These are phyloP conservation scores for Aureobasidium sp. DNA, from an alignment of 2,329 filamentous ascomycete genomes.

Conservation along the genomic window DNA sequence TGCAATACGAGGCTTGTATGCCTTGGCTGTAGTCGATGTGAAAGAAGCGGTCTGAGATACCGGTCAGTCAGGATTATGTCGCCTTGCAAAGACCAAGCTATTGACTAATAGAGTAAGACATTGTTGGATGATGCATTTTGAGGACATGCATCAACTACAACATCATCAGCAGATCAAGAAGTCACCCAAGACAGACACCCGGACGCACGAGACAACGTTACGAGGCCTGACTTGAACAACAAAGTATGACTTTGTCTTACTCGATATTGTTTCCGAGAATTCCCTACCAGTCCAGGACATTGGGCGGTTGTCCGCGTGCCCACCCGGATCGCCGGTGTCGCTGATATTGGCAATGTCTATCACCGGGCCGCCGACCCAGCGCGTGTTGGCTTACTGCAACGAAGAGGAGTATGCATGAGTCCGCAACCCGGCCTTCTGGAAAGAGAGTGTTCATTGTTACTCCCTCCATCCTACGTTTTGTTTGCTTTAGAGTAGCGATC, in stretches of 20 bases:
- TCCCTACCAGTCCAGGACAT: background rate
- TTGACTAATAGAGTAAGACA: background rate
- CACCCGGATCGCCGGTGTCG: background rate
- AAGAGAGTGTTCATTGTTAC: background rate
- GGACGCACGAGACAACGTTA: background rate
- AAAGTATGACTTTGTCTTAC: background rate
- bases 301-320: background rate
- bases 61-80: background rate
- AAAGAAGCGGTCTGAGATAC: background rate
- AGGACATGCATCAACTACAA: background rate
- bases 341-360: background rate
- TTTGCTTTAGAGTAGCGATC: background rate
- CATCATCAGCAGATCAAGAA: background rate
- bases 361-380: background rate
- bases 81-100: background rate
- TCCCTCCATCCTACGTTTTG: background rate
- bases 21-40: constrained; percentile 8
- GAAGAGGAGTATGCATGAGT: background rate
- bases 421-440: background rate
- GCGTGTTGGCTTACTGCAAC: background rate
- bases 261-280: background rate
- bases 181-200: background rate
- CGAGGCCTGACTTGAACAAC: background rate
- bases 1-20: background rate
- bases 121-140: background rate